Conservation (phyloP, 208 protist species). For the Wallacemonas collosoma region DNA sequence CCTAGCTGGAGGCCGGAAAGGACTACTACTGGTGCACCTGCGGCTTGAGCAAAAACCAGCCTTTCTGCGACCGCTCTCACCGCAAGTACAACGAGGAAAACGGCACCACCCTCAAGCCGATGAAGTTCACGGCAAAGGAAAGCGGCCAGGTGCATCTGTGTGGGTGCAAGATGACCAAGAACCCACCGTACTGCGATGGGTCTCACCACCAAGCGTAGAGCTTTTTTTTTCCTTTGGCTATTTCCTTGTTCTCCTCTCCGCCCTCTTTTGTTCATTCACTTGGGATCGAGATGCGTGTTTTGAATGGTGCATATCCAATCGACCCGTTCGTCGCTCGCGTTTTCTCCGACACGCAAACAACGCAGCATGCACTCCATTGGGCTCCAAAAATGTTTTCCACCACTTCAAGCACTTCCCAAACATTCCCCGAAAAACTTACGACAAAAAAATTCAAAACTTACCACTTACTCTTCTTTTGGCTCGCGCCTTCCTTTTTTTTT, state of each 20-base stretch:
- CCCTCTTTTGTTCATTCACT: background rate
- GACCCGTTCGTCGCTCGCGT: no score
- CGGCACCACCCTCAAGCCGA: constrained; percentile 31
- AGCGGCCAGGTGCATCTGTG: constrained; percentile 32
- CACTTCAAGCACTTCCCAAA: no score
- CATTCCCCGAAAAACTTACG: background rate
- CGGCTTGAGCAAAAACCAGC: constrained; percentile 54
- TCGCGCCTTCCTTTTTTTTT: background rate
- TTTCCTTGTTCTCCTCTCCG: background rate
- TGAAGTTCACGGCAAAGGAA: constrained; percentile 34
- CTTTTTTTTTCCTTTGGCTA: constrained; percentile 8
- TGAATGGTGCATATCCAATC: no score
- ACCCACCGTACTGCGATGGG: constrained; percentile 44
- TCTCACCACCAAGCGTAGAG: constrained; percentile 20
- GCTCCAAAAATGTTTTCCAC: no score
- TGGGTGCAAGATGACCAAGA: constrained; percentile 49
- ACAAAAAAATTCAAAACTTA: constrained; percentile 9
- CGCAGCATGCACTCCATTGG: no score
- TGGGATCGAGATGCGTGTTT: no score
- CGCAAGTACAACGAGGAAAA: constrained; percentile 33
- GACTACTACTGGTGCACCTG: constrained; percentile 57
- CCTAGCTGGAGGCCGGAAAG: constrained; percentile 42
- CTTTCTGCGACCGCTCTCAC: constrained; percentile 53
- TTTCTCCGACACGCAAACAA: no score
- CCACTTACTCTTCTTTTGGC: constrained; percentile 7